A percentile compares a stretch with the other conserved stretches of the same genome.
Conservation (phyloP, 805 yeast species). For the Cyberlindnera bimundalis region DNA sequence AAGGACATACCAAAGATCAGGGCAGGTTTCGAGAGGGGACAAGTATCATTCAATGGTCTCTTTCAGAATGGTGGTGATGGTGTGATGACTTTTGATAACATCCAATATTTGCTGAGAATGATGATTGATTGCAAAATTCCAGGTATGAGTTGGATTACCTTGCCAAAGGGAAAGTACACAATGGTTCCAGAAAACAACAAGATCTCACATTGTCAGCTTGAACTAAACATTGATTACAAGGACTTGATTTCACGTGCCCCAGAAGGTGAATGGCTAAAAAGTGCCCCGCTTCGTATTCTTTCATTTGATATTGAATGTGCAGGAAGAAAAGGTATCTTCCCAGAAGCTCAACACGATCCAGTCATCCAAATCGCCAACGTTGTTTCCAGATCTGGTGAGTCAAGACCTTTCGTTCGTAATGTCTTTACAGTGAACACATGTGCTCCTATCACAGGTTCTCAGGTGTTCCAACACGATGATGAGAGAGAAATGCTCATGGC, state of each 20-base stretch:
- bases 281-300: conserved; percentile 89
- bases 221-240: conserved; percentile 63
- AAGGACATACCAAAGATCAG: conserved; percentile 66
- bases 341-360: conserved; percentile 90
- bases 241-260: conserved; percentile 77
- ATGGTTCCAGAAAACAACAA: conserved; percentile 38
- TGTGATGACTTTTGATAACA: conserved; percentile 80
- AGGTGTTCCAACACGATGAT: conserved; percentile 67
- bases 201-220: conserved; percentile 82
- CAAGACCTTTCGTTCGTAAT: conserved; percentile 87
- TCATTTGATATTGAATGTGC: conserved; percentile 99
- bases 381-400: conserved; percentile 76
- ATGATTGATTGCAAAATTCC: conserved; percentile 92
- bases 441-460: conserved; percentile 90
- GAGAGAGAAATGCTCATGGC: conserved; percentile 80
- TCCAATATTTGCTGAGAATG: conserved; percentile 77
- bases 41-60: conserved; percentile 57
- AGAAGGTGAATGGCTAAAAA: conserved; percentile 89
- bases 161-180: conserved; percentile 70
- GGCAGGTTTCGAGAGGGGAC: conserved; percentile 80
- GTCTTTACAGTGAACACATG: conserved; percentile 93
- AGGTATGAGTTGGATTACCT: conserved; percentile 96
- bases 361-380: conserved; percentile 98
- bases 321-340: conserved; percentile 94
- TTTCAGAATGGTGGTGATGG: conserved; percentile 52